A percentile compares a stretch with the other conserved stretches of the same genome.
These are phyloP conservation scores for Hamamelis virginiana DNA, from an alignment of 164 flowering plant species.

Conservation along the genomic window DNA sequence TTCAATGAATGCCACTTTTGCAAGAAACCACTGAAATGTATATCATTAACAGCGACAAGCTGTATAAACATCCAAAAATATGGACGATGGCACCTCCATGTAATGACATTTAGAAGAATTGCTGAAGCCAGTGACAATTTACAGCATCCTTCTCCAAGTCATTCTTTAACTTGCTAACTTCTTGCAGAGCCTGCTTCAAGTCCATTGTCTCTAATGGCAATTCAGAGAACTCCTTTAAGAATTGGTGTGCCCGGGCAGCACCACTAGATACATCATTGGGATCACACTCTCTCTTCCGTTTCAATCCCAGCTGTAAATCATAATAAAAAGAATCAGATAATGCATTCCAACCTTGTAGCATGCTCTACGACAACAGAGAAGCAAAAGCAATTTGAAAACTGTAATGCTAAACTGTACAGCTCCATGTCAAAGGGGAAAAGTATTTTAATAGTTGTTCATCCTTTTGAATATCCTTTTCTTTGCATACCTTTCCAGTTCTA, in stretches of 20 bases:
- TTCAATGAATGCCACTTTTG: background rate
- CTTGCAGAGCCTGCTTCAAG: constrained; percentile 54
- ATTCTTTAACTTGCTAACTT: constrained; percentile 51
- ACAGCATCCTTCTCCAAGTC: constrained; percentile 72
- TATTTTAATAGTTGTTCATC: too few relatives aligned
- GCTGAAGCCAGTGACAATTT: constrained; percentile 72
- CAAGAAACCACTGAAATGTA: background rate
- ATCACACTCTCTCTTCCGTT: constrained; percentile 62
- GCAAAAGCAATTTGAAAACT: too few relatives aligned
- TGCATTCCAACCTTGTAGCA: background rate
- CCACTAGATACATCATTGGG: constrained; percentile 70
- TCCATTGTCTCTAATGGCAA: constrained; percentile 82
- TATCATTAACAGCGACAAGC: background rate
- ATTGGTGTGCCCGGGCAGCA: constrained; percentile 68
- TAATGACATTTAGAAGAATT: constrained; percentile 47
- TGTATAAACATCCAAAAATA: constrained; percentile 2
- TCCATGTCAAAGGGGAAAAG: too few relatives aligned
- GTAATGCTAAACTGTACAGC: too few relatives aligned
- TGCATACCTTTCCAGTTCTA: too few relatives aligned
- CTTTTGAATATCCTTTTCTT: too few relatives aligned
- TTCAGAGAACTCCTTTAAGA: constrained; percentile 73
- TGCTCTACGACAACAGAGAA: too few relatives aligned
- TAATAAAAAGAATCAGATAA: background rate
- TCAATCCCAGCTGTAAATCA: constrained; percentile 53
- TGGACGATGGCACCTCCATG: background rate